Conservation (phyloP, 2,329 filamentous ascomycete genomes). For the Fusarium musae region DNA sequence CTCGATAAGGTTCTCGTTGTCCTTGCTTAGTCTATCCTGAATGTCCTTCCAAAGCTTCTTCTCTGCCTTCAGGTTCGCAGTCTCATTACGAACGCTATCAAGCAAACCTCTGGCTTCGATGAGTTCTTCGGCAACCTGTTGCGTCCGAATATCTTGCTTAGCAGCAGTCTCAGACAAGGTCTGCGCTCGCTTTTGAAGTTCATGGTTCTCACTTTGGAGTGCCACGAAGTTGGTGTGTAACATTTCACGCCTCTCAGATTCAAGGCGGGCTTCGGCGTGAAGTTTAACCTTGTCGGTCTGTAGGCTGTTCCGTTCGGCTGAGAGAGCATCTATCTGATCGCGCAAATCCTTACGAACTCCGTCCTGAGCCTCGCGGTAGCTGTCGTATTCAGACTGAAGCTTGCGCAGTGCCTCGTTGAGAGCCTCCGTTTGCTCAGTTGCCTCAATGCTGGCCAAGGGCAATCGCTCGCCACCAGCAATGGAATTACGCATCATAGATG, state of each 20-base stretch:
- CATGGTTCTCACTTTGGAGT: conserved; percentile 84
- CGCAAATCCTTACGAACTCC: conserved; percentile 85
- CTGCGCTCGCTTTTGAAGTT: conserved; percentile 85
- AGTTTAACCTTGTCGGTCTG: conserved; percentile 84
- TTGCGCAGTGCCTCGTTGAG: conserved; percentile 85
- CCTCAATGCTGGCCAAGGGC: conserved; percentile 69
- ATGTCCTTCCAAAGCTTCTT: conserved; percentile 96
- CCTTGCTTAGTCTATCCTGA: conserved; percentile 85
- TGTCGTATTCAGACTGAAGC: conserved; percentile 88
- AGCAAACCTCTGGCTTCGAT: conserved; percentile 84
- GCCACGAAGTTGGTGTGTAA: conserved; percentile 88
- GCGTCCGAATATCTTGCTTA: conserved; percentile 88
- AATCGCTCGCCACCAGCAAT: conserved; percentile 66
- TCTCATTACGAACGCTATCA: conserved; percentile 91
- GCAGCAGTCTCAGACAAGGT: conserved; percentile 82
- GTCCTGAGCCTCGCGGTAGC: conserved; percentile 85
- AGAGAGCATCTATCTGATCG: conserved; percentile 83
- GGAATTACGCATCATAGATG: conserved; percentile 77
- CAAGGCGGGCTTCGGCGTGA: conserved; percentile 82
- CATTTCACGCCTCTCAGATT: conserved; percentile 87
- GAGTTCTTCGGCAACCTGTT: conserved; percentile 92
- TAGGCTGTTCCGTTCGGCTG: conserved; percentile 82
- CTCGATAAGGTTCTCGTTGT: conserved; percentile 85
- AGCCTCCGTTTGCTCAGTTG: conserved; percentile 64
- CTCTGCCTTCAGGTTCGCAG: conserved; percentile 91